Conservation (phyloP, 192 early-diverging fungal species). For the Backusella mclennaniae region DNA sequence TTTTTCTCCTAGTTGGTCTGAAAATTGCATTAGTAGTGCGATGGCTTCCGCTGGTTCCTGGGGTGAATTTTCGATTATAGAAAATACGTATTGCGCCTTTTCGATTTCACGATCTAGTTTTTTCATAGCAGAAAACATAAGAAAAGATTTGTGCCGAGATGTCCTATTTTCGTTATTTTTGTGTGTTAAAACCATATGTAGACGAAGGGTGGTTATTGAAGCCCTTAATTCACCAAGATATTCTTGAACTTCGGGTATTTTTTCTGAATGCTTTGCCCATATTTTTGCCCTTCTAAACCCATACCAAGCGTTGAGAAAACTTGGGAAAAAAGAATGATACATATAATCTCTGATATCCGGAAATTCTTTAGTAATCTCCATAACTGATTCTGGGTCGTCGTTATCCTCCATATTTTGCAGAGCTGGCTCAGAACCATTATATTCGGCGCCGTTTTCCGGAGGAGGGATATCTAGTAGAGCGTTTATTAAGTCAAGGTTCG, state of each 20-base stretch:
- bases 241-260: not conserved
- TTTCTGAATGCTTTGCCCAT: not conserved
- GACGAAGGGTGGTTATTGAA: not conserved
- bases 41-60: not conserved
- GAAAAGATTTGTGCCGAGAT: not conserved
- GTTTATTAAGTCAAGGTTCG: not conserved
- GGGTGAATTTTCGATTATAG: not conserved
- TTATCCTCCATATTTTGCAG: not conserved
- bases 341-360: not conserved
- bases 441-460: not conserved
- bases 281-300: not conserved
- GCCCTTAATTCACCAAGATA: not conserved
- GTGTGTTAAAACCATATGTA: not conserved
- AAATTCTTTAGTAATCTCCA: not conserved
- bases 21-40: not conserved
- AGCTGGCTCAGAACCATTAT: not conserved
- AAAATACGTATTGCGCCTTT: not conserved
- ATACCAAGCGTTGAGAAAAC: slow-evolving; percentile 7
- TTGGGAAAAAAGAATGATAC: not conserved
- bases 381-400: not conserved
- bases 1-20: not conserved
- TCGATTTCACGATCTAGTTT: not conserved
- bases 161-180: not conserved
- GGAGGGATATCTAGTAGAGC: not conserved
- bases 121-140: not conserved